These are phyloP conservation scores for Pythium pyrilobum DNA, from an alignment of 352 stramenopile genomes.

Conservation along the genomic window DNA sequence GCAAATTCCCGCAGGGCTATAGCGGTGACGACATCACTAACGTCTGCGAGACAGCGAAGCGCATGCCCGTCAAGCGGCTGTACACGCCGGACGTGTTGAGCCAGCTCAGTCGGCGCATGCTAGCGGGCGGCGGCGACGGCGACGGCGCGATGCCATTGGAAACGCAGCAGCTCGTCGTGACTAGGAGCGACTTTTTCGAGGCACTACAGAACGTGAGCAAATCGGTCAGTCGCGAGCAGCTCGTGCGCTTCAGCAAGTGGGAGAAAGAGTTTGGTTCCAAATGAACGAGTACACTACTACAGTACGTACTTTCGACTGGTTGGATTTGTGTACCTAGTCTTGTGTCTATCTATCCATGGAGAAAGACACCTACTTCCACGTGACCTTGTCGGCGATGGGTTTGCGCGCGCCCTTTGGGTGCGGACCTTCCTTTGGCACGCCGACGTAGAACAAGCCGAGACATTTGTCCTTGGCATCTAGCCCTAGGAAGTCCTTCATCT, in stretches of 20 bases:
- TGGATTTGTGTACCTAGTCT: no score
- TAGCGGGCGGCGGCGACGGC: constrained; percentile 15
- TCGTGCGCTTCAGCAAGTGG: constrained; percentile 36
- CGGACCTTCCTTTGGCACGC: constrained; percentile 46
- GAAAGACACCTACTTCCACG: constrained; percentile 25
- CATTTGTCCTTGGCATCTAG: constrained; percentile 72
- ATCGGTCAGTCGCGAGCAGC: constrained; percentile 43
- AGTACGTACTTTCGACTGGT: no score
- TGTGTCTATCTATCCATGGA: no score
- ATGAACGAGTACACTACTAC: background rate
- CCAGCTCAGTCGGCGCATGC: constrained; percentile 41
- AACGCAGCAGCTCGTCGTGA: constrained; percentile 53
- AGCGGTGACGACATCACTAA: constrained; percentile 85
- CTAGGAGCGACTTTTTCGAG: constrained; percentile 36
- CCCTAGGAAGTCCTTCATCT: constrained; percentile 81
- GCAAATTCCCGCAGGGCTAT: constrained; percentile 44
- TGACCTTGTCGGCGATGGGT: constrained; percentile 73
- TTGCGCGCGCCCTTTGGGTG: constrained; percentile 52
- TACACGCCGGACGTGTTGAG: constrained; percentile 68
- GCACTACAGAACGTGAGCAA: constrained; percentile 46
- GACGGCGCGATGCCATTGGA: constrained; percentile 40
- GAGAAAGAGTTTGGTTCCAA: constrained; percentile 47
- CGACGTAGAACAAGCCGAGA: constrained; percentile 82
- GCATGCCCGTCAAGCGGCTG: constrained; percentile 74
- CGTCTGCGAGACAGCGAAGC: constrained; percentile 69